Conservation (phyloP, 306 rosid genomes). For the Pterocarpus santalinus region DNA sequence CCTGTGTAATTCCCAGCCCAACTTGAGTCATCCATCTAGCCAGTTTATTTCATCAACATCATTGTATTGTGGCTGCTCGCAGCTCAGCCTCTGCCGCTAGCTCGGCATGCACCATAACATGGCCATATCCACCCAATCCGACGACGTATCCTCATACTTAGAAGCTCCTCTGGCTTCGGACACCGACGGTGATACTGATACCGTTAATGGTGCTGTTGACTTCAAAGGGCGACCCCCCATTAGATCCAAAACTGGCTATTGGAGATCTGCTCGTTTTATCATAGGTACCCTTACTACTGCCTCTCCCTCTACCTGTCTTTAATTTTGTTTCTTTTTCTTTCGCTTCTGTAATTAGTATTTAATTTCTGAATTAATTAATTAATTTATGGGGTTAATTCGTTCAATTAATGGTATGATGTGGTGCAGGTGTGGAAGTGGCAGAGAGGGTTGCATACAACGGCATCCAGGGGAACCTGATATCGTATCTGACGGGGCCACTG, state of each 20-base stretch:
- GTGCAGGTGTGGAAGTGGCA: constrained; percentile 59
- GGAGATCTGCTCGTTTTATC: constrained; percentile 60
- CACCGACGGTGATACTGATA: not conserved
- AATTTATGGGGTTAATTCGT: too few species aligned
- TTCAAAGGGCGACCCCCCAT: constrained; percentile 41
- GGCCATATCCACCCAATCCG: not conserved
- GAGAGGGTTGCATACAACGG: constrained; percentile 69
- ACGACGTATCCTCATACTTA: not conserved
- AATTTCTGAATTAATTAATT: too few species aligned
- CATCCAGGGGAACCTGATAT: constrained; percentile 56
- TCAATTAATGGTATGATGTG: too few species aligned
- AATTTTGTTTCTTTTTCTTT: too few species aligned
- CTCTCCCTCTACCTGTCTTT: not conserved
- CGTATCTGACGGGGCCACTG: constrained; percentile 61
- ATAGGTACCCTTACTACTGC: constrained; percentile 41
- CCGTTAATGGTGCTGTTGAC: constrained; percentile 51
- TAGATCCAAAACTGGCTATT: constrained; percentile 54
- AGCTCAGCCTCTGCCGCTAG: too few species aligned
- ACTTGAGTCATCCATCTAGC: too few species aligned
- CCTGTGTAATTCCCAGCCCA: too few species aligned
- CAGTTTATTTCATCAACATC: too few species aligned
- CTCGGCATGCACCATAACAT: too few species aligned
- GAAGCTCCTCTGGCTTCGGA: constrained; percentile 28
- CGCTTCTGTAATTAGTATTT: too few species aligned
- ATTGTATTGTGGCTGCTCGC: too few species aligned